Percentiles rank a stretch among this genome's conserved stretches.
Evolutionary conservation across 441 rosid species (phyloP).

Genomic region (Erysimum cheiri): DNA sequence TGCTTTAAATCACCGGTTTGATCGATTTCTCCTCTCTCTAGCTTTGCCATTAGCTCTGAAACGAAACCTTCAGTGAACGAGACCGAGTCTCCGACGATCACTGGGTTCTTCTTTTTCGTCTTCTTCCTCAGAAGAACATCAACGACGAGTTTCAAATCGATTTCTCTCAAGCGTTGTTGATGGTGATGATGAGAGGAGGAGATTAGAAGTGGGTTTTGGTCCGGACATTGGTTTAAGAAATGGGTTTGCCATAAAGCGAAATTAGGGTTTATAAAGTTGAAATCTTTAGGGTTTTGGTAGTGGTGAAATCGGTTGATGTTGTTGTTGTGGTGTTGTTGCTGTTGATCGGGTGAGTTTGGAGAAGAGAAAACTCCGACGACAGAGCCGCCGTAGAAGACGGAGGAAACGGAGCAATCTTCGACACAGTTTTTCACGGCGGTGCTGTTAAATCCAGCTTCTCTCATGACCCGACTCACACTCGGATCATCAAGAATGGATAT

Average conservation of each 20-base stretch:
- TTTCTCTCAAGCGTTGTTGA: constrained; percentile 51
- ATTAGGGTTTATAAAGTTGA: constrained; percentile 48
- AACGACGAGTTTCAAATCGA: constrained; percentile 66
- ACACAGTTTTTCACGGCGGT: constrained; percentile 72
- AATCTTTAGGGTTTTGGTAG: constrained; percentile 44
- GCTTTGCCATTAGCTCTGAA: constrained; percentile 56
- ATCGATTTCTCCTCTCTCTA: constrained; percentile 78
- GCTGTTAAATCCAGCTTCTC: constrained; percentile 93
- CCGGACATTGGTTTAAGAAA: constrained; percentile 56
- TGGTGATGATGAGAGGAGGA: constrained; percentile 34
- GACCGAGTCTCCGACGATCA: constrained; percentile 69
- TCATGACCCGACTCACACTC: constrained; percentile 90
- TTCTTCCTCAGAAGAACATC: constrained; percentile 67
- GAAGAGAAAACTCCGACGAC: constrained; percentile 74
- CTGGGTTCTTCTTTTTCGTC: constrained; percentile 67
- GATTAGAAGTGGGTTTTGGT: constrained; percentile 55
- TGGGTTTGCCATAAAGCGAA: constrained; percentile 67
- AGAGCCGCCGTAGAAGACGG: constrained; percentile 50
- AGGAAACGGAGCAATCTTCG: constrained; percentile 62
- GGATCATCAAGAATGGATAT: constrained; percentile 90
- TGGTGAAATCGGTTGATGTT: constrained; percentile 44
- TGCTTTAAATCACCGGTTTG: constrained; percentile 52
- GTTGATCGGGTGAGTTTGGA: constrained; percentile 69
- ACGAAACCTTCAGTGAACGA: constrained; percentile 62
- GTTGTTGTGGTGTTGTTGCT: constrained; percentile 39